A percentile compares a stretch with the other conserved stretches of the same genome.
Evolutionary conservation across 192 early-diverging fungal genomes (phyloP).

Genomic region (Gryganskiella cystojenkinii): DNA sequence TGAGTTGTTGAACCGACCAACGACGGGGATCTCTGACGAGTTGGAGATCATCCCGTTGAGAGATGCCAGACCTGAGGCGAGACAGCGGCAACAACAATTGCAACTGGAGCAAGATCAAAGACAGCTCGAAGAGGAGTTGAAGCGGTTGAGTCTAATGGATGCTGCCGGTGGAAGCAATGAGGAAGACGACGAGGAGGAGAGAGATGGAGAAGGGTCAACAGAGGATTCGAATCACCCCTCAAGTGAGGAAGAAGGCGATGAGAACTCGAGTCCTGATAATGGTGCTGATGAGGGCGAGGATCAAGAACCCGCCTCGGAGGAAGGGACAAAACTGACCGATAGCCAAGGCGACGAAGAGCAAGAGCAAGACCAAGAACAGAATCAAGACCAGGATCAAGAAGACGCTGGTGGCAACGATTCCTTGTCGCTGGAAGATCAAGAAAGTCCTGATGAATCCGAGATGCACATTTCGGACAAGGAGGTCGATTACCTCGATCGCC

Average conservation of each 20-base stretch:
- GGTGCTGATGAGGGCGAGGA: neutral
- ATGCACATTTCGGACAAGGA: slow-evolving; percentile 35
- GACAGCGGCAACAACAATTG: slow-evolving; percentile 23
- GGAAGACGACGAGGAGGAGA: slow-evolving; percentile 8
- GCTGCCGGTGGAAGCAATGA: neutral
- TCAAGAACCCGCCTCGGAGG: slow-evolving; percentile 13
- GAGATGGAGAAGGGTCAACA: neutral
- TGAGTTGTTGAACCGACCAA: slow-evolving; percentile 37
- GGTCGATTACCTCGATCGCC: slow-evolving; percentile 38
- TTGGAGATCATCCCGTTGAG: slow-evolving; percentile 13
- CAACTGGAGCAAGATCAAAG: neutral
- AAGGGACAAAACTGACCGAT: no score
- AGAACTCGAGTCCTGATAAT: neutral
- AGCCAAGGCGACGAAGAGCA: slow-evolving; percentile 13
- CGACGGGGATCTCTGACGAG: slow-evolving; percentile 18
- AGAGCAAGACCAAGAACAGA: no score
- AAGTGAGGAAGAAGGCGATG: neutral
- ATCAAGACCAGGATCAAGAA: slow-evolving; percentile 8
- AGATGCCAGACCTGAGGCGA: slow-evolving; percentile 32
- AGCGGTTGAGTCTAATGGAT: neutral
- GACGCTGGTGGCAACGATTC: neutral
- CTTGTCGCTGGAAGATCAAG: neutral
- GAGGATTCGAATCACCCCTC: neutral
- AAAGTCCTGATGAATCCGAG: slow-evolving; percentile 33
- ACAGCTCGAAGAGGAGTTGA: neutral